Evolutionary conservation across 2,329 filamentous ascomycete genomes (phyloP).

Genomic region (Aspergillus ochraceus): DNA sequence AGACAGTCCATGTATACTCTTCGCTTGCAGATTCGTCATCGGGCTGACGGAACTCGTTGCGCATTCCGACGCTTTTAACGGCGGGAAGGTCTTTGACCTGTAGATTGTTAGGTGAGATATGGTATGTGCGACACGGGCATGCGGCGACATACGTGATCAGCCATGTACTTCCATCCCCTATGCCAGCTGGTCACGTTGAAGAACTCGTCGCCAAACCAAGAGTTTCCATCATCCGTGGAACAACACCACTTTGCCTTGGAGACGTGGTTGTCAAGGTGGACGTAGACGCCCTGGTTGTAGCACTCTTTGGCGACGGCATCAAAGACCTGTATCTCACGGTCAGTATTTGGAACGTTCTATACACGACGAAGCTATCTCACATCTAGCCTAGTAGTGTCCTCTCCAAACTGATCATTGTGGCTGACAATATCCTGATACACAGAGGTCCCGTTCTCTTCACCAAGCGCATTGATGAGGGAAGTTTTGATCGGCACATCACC

Average conservation of each 20-base stretch:
- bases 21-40: slow-evolving; percentile 8
- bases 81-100: slow-evolving; percentile 24
- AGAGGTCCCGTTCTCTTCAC: slow-evolving; percentile 41
- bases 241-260: slow-evolving; percentile 62
- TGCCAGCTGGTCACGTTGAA: slow-evolving; percentile 62
- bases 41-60: slow-evolving; percentile 41
- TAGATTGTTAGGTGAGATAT: neutral
- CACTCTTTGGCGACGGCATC: slow-evolving; percentile 63
- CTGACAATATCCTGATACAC: slow-evolving; percentile 39
- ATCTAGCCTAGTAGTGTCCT: slow-evolving; percentile 34
- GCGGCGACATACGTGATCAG: slow-evolving; percentile 50
- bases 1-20: slow-evolving; percentile 47
- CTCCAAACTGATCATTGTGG: slow-evolving; percentile 39
- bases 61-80: slow-evolving; percentile 33
- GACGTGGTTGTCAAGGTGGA: slow-evolving; percentile 64
- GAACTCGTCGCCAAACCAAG: slow-evolving; percentile 62
- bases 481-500: slow-evolving; percentile 40
- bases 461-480: slow-evolving; percentile 41
- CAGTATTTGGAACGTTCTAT: too few relatives aligned
- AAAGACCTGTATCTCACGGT: slow-evolving; percentile 43
- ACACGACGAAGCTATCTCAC: too few relatives aligned
- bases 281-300: slow-evolving; percentile 55
- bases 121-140: neutral
- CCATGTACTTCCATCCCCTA: slow-evolving; percentile 61
- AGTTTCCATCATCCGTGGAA: slow-evolving; percentile 54